Conservation (phyloP, 2,329 filamentous ascomycete genomes). For the Sporothrix brasiliensis region DNA sequence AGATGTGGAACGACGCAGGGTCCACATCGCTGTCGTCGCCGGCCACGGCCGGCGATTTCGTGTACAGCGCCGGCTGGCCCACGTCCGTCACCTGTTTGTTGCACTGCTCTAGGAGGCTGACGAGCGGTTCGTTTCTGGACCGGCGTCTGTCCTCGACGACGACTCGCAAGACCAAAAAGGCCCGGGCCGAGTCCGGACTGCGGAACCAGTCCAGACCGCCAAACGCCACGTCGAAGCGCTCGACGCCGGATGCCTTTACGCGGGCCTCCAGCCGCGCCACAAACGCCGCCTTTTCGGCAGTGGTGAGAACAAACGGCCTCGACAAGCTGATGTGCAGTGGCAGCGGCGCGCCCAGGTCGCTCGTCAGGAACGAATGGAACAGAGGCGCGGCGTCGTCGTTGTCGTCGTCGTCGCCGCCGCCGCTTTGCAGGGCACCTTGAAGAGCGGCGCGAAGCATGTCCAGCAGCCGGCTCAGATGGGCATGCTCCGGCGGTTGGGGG, state of each 20-base stretch:
- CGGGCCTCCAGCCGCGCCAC: conserved; percentile 55
- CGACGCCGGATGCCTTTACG: conserved; percentile 42
- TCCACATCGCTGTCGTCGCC: conserved; percentile 24
- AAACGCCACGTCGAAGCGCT: conserved; percentile 47
- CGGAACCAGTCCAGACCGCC: conserved; percentile 53
- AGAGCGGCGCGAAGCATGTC: conserved; percentile 44
- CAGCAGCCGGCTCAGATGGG: conserved; percentile 51
- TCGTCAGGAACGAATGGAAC: conserved; percentile 71
- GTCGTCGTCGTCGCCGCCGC: conserved; percentile 29
- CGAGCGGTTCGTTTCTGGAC: conserved; percentile 55
- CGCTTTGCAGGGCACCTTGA: too few species aligned
- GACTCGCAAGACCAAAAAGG: conserved; percentile 82
- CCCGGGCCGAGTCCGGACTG: conserved; percentile 65
- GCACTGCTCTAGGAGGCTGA: conserved; percentile 64
- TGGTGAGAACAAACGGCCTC: conserved; percentile 72
- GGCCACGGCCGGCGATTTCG: conserved; percentile 34
- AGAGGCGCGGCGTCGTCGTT: conserved; percentile 36
- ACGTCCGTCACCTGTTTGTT: conserved; percentile 65
- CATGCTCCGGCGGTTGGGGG: conserved; percentile 54
- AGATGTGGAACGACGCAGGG: conserved; percentile 73
- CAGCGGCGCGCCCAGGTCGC: conserved; percentile 73
- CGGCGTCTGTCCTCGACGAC: neutral
- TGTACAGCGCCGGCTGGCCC: conserved; percentile 73
- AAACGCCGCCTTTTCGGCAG: conserved; percentile 72
- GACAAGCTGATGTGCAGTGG: conserved; percentile 93